phyloP scores from a whole-genome alignment of 306 rosid genomes.

The Senna tora region DNA sequence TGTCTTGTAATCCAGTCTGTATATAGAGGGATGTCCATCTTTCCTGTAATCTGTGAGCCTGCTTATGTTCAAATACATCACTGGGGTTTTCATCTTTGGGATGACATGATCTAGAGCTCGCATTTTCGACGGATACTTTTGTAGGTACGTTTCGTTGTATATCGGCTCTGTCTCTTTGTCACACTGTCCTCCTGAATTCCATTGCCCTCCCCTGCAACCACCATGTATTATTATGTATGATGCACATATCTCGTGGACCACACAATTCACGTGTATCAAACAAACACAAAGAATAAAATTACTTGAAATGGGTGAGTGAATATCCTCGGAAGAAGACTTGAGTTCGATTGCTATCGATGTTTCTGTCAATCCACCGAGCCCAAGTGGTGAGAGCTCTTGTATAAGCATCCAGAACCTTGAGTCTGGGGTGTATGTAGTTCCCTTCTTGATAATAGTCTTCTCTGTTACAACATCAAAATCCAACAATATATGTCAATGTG shows the following conservation, averaged over 20 bases:
- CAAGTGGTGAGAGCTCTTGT: constrained; percentile 85
- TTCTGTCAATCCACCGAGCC: constrained; percentile 78
- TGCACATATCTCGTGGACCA: no score
- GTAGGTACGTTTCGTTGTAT: constrained; percentile 51
- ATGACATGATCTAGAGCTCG: constrained; percentile 73
- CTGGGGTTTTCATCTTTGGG: constrained; percentile 69
- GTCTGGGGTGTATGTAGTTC: constrained; percentile 67
- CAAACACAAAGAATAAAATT: constrained; percentile 12
- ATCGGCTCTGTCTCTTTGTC: constrained; percentile 81
- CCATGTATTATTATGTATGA: no score
- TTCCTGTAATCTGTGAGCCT: constrained; percentile 82
- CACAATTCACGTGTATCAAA: no score
- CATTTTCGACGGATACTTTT: constrained; percentile 81
- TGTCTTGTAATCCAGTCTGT: constrained; percentile 57
- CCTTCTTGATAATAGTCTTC: constrained; percentile 99
- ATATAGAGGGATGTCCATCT: constrained; percentile 92
- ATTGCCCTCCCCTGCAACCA: constrained; percentile 83
- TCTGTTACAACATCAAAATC: constrained; percentile 46
- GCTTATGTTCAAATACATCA: constrained; percentile 80
- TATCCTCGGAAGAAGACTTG: constrained; percentile 90
- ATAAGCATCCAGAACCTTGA: constrained; percentile 80
- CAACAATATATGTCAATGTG: background rate
- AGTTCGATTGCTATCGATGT: constrained; percentile 65
- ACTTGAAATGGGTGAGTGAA: constrained; percentile 94
- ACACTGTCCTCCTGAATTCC: constrained; percentile 98